These are phyloP conservation scores for Dactylorhiza incarnata DNA, from an alignment of 106 monocot genomes.

Conservation along the genomic window DNA sequence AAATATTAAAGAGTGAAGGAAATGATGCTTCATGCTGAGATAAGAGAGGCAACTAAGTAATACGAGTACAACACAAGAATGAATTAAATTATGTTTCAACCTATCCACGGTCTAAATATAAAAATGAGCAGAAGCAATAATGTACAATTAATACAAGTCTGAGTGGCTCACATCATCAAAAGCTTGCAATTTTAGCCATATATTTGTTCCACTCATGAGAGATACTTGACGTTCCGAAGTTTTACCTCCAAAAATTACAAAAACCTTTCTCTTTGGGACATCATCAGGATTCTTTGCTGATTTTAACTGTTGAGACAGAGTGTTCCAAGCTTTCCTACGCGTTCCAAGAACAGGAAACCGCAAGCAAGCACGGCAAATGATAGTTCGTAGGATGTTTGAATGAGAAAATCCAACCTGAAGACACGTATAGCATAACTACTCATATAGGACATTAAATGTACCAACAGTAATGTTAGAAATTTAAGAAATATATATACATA, in stretches of 20 bases:
- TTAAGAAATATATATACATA: background rate
- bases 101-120: background rate
- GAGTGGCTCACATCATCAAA: conserved; percentile 72
- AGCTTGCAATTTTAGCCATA: conserved; percentile 90
- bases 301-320: conserved; percentile 33
- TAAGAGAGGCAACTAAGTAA: background rate
- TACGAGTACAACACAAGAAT: background rate
- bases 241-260: conserved; percentile 91
- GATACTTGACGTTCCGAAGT: conserved; percentile 99
- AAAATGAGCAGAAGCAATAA: background rate
- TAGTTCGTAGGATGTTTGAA: conserved; percentile 69
- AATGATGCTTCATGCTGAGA: background rate
- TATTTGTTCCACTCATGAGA: conserved; percentile 98
- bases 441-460: background rate
- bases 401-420: conserved; percentile 94
- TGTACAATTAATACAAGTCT: background rate
- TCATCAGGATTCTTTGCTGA: conserved; percentile 16
- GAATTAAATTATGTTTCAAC: background rate
- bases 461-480: background rate
- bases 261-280: conserved; percentile 46
- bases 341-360: conserved; percentile 60
- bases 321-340: conserved; percentile 32
- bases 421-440: background rate
- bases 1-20: background rate
- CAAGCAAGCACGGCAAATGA: conserved; percentile 63